Conservation (phyloP, 306 rosid genomes). For the Coriaria nepalensis region DNA sequence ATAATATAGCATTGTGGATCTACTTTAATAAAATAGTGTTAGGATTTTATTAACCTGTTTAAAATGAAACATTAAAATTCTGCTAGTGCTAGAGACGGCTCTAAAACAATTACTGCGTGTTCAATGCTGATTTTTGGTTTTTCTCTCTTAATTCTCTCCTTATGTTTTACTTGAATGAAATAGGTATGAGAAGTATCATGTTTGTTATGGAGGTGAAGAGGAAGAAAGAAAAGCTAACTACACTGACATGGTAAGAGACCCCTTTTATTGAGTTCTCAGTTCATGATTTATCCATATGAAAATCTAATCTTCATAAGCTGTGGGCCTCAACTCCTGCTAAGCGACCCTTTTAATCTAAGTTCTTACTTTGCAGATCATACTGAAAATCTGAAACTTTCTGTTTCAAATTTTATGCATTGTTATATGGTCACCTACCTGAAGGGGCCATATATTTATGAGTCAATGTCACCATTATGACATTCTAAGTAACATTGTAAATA, state of each 20-base stretch:
- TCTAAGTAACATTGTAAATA: background rate
- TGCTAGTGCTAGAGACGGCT: too few species aligned
- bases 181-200: slow-evolving; percentile 98
- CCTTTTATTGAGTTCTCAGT: slow-evolving; percentile 2
- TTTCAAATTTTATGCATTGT: too few species aligned
- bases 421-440: too few species aligned
- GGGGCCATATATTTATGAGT: too few species aligned
- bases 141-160: background rate
- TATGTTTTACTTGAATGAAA: slow-evolving; percentile 14
- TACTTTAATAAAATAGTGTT: too few species aligned
- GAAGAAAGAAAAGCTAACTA: slow-evolving; percentile 78
- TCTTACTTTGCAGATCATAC: too few species aligned
- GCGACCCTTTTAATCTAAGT: too few species aligned
- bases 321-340: background rate
- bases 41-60: too few species aligned
- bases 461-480: background rate
- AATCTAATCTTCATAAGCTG: too few species aligned
- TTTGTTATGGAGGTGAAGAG: slow-evolving; percentile 64
- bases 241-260: slow-evolving; percentile 68
- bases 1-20: too few species aligned
- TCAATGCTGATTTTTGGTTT: background rate
- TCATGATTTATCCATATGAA: background rate
- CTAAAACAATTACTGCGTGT: background rate
- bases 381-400: too few species aligned
- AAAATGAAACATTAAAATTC: too few species aligned